Base-by-base conservation (phyloP, 2,329 filamentous ascomycete species). In the Mariannaea sp. region DNA sequence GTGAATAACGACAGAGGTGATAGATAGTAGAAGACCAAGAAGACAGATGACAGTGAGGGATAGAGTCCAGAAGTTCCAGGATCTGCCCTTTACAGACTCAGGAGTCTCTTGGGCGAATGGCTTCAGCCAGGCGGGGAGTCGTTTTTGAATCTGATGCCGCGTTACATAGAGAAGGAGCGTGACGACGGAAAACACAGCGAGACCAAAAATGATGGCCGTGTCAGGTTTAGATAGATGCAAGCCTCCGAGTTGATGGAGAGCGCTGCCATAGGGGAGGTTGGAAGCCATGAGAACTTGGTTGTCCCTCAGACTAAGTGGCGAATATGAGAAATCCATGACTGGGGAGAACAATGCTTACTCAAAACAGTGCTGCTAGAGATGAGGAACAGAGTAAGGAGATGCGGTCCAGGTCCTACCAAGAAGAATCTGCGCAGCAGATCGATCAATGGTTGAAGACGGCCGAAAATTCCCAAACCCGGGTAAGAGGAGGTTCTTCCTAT, bases 71-170 rank as follows among this genome's bases (percentile, higher is more conserved):
- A 68, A 57, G 1, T 68, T 73, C 75, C 74, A 78, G 9, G 57
- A 47, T 36, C 59, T 71, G 19, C 62, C 55, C 32, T 66, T 70
- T 14, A 58, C 32, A 0, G 48, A 27, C 1, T 51, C 56, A 1
- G 63, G 60, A 0, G 40, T 56, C 58, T 80, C 77, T 7, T 68
- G 64, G 3, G 77, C 77, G 53, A 80, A 80, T 2, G 73, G 72
- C 8, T 67, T 70, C 12, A 72, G 63, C 75, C 76, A 80, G 36
- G 62, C 66, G 0, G 77, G 76, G 1, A 72, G 64, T 3, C 57
- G 55, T 3, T 66, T 65, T 2, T 62, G 55, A 5, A 74, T 49
- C 3, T 58, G 62, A 4, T 58, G 47, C 7, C 57, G 65, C 51
- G 43, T 50, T 19, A 71, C 22, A 46, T 72, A 68, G 13, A 74